These are phyloP conservation scores for Trichomonascaceae sp. DNA, from an alignment of 1,139 yeast genomes.

Conservation along the genomic window DNA sequence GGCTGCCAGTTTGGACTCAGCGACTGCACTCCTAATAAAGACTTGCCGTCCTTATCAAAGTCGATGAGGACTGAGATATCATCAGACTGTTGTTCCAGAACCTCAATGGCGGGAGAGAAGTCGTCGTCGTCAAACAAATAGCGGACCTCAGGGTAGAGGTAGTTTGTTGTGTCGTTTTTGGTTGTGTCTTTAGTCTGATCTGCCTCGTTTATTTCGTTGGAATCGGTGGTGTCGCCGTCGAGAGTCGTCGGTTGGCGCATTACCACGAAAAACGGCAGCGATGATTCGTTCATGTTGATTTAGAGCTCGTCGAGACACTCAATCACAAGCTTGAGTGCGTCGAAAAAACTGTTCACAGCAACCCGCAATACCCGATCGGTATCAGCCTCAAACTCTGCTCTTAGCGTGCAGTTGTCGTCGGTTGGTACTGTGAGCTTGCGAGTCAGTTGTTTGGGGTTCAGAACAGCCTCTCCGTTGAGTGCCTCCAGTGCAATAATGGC, in stretches of 20 bases:
- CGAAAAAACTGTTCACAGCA: slow-evolving; percentile 55
- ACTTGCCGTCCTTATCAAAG: slow-evolving; percentile 23
- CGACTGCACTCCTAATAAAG: slow-evolving; percentile 19
- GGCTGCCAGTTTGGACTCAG: slow-evolving; percentile 30
- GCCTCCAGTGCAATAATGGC: slow-evolving; percentile 50
- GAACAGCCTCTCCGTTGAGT: slow-evolving; percentile 65
- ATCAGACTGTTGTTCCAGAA: slow-evolving; percentile 18
- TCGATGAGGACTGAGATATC: slow-evolving; percentile 26
- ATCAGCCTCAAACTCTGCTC: slow-evolving; percentile 38
- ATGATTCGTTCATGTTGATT: slow-evolving; percentile 10
- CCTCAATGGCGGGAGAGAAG: slow-evolving; percentile 24
- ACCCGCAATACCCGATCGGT: slow-evolving; percentile 57
- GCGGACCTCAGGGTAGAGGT: slow-evolving; percentile 25
- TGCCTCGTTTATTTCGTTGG: not conserved
- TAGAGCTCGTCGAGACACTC: slow-evolving; percentile 52
- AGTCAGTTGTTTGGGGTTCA: slow-evolving; percentile 38
- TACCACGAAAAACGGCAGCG: slow-evolving; percentile 17
- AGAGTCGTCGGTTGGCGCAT: slow-evolving; percentile 9
- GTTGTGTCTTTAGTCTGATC: slow-evolving; percentile 1
- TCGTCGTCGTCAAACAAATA: slow-evolving; percentile 28
- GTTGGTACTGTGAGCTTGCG: slow-evolving; percentile 10
- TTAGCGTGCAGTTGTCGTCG: slow-evolving; percentile 21
- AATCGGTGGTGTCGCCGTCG: slow-evolving; percentile 1
- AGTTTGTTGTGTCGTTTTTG: not conserved
- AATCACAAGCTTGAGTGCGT: slow-evolving; percentile 47